Percentiles rank a stretch among this genome's conserved stretches.
Evolutionary conservation across 2,329 filamentous ascomycete genomes (phyloP).

Genomic region (Tolypocladium inflatum): DNA sequence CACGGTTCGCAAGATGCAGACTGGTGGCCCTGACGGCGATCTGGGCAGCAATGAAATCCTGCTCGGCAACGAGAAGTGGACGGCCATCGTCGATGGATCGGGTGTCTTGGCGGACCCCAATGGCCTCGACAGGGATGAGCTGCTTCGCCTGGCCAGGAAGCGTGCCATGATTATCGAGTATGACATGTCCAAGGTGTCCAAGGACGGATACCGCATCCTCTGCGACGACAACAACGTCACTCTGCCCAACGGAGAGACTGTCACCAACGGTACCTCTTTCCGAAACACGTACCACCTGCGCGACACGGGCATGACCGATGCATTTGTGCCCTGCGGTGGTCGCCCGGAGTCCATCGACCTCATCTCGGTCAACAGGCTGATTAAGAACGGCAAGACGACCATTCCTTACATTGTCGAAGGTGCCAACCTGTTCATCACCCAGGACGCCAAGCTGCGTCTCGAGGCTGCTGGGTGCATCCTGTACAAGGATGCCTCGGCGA

Average conservation of each 20-base stretch:
- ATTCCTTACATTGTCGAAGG: slow-evolving; percentile 97
- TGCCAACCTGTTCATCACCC: slow-evolving; percentile 96
- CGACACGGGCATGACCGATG: slow-evolving; percentile 65
- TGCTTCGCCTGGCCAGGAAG: slow-evolving; percentile 73
- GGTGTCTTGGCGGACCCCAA: slow-evolving; percentile 91
- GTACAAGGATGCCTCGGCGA: slow-evolving; percentile 96
- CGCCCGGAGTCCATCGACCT: slow-evolving; percentile 95
- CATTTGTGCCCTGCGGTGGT: slow-evolving; percentile 92
- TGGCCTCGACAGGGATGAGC: slow-evolving; percentile 75
- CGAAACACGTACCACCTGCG: slow-evolving; percentile 96
- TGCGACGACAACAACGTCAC: slow-evolving; percentile 84
- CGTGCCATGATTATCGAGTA: slow-evolving; percentile 87
- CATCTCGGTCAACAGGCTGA: slow-evolving; percentile 75
- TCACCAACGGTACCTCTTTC: slow-evolving; percentile 90
- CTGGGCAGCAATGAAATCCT: slow-evolving; percentile 97
- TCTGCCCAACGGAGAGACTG: slow-evolving; percentile 77
- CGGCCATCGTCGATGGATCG: slow-evolving; percentile 88
- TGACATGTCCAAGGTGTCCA: slow-evolving; percentile 74
- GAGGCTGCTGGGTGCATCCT: slow-evolving; percentile 92
- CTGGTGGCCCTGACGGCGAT: slow-evolving; percentile 92
- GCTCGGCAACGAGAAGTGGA: slow-evolving; percentile 92
- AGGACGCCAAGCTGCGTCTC: slow-evolving; percentile 90
- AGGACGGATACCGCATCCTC: slow-evolving; percentile 81
- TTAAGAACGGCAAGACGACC: slow-evolving; percentile 75
- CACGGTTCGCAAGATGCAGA: slow-evolving; percentile 88